Percentiles rank a stretch among this genome's conserved stretches.
Evolutionary conservation across 371 early-diverging fungal genomes (phyloP).

Genomic region (Paraphysoderma sedebokerense): DNA sequence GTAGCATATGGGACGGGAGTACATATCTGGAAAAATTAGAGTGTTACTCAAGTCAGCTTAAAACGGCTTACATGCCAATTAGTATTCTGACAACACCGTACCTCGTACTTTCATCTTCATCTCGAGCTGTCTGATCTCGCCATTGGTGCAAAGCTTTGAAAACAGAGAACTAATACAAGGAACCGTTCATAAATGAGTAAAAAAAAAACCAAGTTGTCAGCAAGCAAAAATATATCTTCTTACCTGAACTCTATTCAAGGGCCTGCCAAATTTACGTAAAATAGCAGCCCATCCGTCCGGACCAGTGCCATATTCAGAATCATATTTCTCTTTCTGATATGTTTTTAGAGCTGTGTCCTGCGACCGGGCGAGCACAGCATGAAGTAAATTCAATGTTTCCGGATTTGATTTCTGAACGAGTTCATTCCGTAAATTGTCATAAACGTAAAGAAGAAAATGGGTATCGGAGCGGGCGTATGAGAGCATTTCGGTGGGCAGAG

Average conservation of each 20-base stretch:
- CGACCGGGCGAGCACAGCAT: slow-evolving; percentile 46
- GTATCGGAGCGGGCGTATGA: slow-evolving; percentile 89
- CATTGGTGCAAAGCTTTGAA: slow-evolving; percentile 75
- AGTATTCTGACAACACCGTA: too few relatives aligned
- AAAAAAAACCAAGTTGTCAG: too few relatives aligned
- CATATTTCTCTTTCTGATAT: slow-evolving; percentile 67
- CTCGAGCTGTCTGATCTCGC: slow-evolving; percentile 78
- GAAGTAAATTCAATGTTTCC: slow-evolving; percentile 41
- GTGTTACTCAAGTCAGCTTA: too few relatives aligned
- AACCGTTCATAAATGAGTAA: too few relatives aligned
- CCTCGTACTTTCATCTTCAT: slow-evolving; percentile 64
- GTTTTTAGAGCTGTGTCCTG: slow-evolving; percentile 36
- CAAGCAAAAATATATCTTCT: too few relatives aligned
- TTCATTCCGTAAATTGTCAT: slow-evolving; percentile 75
- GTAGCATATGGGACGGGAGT: slow-evolving; percentile 76
- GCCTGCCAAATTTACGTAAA: slow-evolving; percentile 38
- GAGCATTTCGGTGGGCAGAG: slow-evolving; percentile 78
- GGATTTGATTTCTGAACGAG: slow-evolving; percentile 34
- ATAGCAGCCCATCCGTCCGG: slow-evolving; percentile 55
- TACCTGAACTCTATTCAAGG: too few relatives aligned
- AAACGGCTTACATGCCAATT: too few relatives aligned
- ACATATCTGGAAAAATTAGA: too few relatives aligned
- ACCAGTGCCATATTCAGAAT: slow-evolving; percentile 49
- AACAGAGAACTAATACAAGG: slow-evolving; percentile 44
- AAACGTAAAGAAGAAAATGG: slow-evolving; percentile 86